phyloP scores from a whole-genome alignment of 2,329 filamentous ascomycete species.

The Neopestalotiopsis rosae region DNA sequence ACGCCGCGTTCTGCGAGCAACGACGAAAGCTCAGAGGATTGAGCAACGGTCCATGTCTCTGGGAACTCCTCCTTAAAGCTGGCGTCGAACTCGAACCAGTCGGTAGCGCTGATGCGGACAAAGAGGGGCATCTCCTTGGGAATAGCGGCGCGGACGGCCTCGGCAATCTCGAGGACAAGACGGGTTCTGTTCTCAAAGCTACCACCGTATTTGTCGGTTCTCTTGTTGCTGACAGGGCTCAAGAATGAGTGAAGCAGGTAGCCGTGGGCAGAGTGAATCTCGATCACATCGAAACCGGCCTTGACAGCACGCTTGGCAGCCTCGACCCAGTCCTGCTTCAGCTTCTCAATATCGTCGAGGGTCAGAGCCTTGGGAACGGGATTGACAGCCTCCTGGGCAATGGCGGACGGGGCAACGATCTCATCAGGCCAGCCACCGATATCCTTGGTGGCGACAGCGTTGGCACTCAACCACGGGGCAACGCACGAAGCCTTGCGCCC shows the following conservation, averaged over 20 bases:
- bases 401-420: conserved; percentile 56
- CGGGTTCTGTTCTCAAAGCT: conserved; percentile 75
- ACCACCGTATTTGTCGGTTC: conserved; percentile 73
- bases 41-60: conserved; percentile 66
- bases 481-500: conserved; percentile 50
- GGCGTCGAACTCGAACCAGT: conserved; percentile 67
- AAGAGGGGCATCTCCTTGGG: conserved; percentile 70
- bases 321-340: conserved; percentile 41
- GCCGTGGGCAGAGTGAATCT: conserved; percentile 80
- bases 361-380: conserved; percentile 66
- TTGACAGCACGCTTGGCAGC: conserved; percentile 40
- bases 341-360: conserved; percentile 38
- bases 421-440: conserved; percentile 53
- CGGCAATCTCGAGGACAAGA: conserved; percentile 70
- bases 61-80: conserved; percentile 35
- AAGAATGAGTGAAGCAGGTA: conserved; percentile 77
- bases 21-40: conserved; percentile 64
- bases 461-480: conserved; percentile 39
- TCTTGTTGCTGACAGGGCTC: conserved; percentile 70
- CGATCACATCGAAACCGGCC: conserved; percentile 68
- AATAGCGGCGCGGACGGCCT: conserved; percentile 65
- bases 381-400: conserved; percentile 57
- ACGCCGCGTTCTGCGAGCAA: conserved; percentile 67
- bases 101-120: conserved; percentile 68
- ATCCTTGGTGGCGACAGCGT: conserved; percentile 33